Conservation (phyloP, 768 basidiomycete genomes). For the Tricholoma bakamatsutake region DNA sequence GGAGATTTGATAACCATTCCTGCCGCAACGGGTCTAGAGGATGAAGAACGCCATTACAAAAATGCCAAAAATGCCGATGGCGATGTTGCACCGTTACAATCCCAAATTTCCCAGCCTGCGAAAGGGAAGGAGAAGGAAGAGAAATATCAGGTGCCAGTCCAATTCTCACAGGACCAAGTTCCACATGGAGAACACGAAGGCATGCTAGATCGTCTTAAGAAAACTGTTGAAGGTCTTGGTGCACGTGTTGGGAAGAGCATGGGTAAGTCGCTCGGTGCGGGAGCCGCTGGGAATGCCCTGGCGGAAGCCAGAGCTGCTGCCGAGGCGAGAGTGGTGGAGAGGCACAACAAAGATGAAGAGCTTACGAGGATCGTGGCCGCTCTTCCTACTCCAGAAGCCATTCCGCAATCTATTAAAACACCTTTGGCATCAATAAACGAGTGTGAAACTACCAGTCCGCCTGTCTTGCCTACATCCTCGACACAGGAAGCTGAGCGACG, state of each 20-base stretch:
- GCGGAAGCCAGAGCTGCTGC: conserved; percentile 65
- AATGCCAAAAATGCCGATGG: conserved; percentile 37
- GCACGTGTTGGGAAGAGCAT: conserved; percentile 50
- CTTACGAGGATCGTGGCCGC: conserved; percentile 18
- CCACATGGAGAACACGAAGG: conserved; percentile 30
- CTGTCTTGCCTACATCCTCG: not conserved
- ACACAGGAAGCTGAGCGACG: conserved; percentile 24
- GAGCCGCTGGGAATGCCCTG: conserved; percentile 48
- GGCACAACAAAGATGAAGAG: conserved; percentile 46
- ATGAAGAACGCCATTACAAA: conserved; percentile 43
- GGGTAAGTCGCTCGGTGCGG: conserved; percentile 58
- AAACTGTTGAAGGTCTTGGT: conserved; percentile 63
- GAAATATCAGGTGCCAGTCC: not conserved
- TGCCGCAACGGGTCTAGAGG: conserved; percentile 20
- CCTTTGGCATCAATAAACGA: not conserved
- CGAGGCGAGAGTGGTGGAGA: conserved; percentile 63
- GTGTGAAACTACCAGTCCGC: not conserved
- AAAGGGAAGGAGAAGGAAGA: conserved; percentile 1
- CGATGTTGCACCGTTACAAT: conserved; percentile 25
- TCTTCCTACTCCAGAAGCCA: conserved; percentile 7
- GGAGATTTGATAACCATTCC: conserved; percentile 33
- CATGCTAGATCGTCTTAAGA: conserved; percentile 63
- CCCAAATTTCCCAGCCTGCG: not conserved
- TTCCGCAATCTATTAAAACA: not conserved
- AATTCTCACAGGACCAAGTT: not conserved